Base-by-base conservation (phyloP, 2,329 filamentous ascomycete species). In the Xylariaceae sp. region DNA sequence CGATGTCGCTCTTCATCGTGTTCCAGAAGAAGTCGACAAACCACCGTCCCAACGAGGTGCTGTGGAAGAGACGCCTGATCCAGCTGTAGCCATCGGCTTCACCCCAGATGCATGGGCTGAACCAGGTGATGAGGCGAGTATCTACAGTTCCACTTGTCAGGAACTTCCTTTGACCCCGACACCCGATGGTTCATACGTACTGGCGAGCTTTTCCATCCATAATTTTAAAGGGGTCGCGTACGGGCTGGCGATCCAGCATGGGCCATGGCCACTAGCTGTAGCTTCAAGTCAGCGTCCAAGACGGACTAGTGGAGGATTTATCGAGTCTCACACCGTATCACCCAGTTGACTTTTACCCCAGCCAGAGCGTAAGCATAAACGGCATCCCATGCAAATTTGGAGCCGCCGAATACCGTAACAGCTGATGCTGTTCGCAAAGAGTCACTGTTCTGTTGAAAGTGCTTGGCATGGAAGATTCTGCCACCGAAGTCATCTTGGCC, bases 21-120 rank as follows among this genome's bases (percentile, higher is more conserved):
- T 66, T 68, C 83, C 83, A 88, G 65, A 88, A 87, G 0, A 65
- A 61, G 41, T 79, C 71, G 1, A 82, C 78, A n/a, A 88, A 64
- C 43, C 69, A 71, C 1, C 82, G 76, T 2, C 85, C 84, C 1
- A 86, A 45, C 17, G 71, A 66, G 0, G 81, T 86, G 17, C 75
- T 71, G 55, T 88, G 84, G 44, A 84, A 72, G 54, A 86, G 81
- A 3, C 66, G 63, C 4, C 83, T 75, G 2, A 82, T 72, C 6
- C 67, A 69, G 5, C 75, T 70, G 58, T 79, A 87, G 1, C 84
- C 86, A 60, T 84, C 84, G 3, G 76, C 79, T 2, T 76, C 73
- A 2, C 84, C 86, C 85, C 86, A 93, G 19, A 88, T 78, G 63
- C 87, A 91, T 0, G 89, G 88, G 44, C 81, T 86, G 66, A 92